A percentile compares a stretch with the other conserved stretches of the same genome.
These are phyloP conservation scores for Olyra latifolia DNA, from an alignment of 176 grass and related monocot species.

Conservation along the genomic window DNA sequence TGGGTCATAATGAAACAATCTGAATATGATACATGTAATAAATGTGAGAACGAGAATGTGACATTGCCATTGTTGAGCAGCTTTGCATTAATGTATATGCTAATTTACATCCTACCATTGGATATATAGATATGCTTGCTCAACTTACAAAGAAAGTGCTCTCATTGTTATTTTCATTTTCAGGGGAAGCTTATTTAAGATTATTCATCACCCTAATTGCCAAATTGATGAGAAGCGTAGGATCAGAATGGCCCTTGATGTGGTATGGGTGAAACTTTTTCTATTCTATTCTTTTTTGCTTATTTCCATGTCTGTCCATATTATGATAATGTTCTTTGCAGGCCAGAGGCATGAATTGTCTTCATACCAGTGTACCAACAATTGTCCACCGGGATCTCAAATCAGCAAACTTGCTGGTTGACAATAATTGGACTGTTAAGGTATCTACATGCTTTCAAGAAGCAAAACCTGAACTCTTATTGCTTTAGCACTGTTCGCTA, in stretches of 20 bases:
- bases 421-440: slow-evolving; percentile 95
- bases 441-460: slow-evolving; percentile 46
- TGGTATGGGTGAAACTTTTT: slow-evolving; percentile 56
- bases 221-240: slow-evolving; percentile 93
- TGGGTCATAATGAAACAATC: slow-evolving; percentile 8
- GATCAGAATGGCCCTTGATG: slow-evolving; percentile 95
- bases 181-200: slow-evolving; percentile 92
- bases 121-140: background rate
- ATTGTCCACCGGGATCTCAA: slow-evolving; percentile 95
- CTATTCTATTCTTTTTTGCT: slow-evolving; percentile 31
- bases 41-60: background rate
- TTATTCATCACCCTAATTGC: slow-evolving; percentile 78
- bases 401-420: slow-evolving; percentile 94
- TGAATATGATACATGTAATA: slow-evolving; percentile 3
- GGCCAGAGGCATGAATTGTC: slow-evolving; percentile 93
- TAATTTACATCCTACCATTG: slow-evolving; percentile 6
- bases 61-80: background rate
- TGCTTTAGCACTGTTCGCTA: slow-evolving; percentile 17
- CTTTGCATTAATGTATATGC: slow-evolving; percentile 20
- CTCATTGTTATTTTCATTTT: slow-evolving; percentile 25
- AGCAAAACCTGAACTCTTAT: background rate
- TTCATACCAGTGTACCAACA: slow-evolving; percentile 88
- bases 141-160: slow-evolving; percentile 8
- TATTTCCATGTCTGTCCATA: slow-evolving; percentile 21
- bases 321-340: slow-evolving; percentile 39